phyloP scores from a whole-genome alignment of 2,329 filamentous ascomycete genomes.

The Trichophyton rubrum region DNA sequence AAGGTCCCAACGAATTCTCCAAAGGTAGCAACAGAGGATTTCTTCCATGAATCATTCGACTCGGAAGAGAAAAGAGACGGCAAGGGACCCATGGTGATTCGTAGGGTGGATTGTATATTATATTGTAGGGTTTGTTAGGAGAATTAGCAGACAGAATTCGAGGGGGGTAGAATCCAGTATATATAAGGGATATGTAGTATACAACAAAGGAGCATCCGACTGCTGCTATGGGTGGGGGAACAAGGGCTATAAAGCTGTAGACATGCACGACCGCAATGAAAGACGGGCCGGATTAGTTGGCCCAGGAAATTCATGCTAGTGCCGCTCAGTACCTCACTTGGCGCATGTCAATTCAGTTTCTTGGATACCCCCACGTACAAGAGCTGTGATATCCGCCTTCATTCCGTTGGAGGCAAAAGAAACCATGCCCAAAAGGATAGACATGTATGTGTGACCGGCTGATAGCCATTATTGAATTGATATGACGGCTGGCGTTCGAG shows the following conservation, averaged over 20 bases:
- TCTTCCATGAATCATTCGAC: conserved; percentile 3
- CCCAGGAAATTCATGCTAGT: background rate
- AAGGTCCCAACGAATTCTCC: conserved; percentile 44
- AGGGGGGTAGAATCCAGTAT: too few species aligned
- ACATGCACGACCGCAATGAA: background rate
- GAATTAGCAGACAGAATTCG: too few species aligned
- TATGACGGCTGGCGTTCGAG: background rate
- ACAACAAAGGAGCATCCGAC: background rate
- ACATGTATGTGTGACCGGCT: background rate
- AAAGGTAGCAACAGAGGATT: conserved; percentile 30
- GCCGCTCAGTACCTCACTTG: background rate
- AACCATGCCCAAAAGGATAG: background rate
- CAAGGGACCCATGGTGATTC: background rate
- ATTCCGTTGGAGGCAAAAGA: background rate
- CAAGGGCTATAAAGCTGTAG: background rate
- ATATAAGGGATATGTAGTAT: background rate
- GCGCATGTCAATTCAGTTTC: background rate
- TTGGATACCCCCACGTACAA: background rate
- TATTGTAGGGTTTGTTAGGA: background rate
- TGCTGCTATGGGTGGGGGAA: background rate
- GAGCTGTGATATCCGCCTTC: background rate
- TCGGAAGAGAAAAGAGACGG: background rate
- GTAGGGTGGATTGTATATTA: background rate
- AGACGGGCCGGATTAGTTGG: background rate
- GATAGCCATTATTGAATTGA: conserved; percentile 1